Evolutionary conservation across 2,329 filamentous ascomycete genomes (phyloP).

Genomic region (Colletotrichum sp.): DNA sequence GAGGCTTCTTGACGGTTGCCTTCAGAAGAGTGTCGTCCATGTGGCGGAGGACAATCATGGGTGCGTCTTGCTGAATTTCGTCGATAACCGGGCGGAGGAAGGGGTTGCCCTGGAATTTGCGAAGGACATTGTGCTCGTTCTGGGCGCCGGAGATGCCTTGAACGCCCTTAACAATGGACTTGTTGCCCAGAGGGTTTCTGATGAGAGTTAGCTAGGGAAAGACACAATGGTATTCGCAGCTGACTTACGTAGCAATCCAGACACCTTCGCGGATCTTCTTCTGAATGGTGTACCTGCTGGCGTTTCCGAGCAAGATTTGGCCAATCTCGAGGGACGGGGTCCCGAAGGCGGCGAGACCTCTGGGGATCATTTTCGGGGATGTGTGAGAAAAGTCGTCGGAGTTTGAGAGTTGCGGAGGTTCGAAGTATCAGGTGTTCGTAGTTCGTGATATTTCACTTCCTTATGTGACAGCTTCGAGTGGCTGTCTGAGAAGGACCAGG

Average conservation of each 20-base stretch:
- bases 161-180: conserved; percentile 19
- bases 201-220: background rate
- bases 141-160: conserved; percentile 17
- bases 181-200: conserved; percentile 16
- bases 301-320: conserved; percentile 17
- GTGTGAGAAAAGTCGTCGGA: background rate
- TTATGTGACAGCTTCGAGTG: conserved; percentile 15
- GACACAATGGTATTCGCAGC: background rate
- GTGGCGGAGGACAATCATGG: conserved; percentile 18
- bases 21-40: conserved; percentile 19
- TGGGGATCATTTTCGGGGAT: conserved; percentile 1
- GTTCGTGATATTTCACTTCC: background rate
- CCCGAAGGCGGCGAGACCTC: conserved; percentile 15
- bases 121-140: conserved; percentile 19
- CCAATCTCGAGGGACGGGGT: conserved; percentile 19
- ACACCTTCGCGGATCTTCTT: conserved; percentile 21
- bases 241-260: conserved; percentile 15
- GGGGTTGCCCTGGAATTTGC: conserved; percentile 17
- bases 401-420: background rate
- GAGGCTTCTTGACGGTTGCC: conserved; percentile 17
- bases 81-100: conserved; percentile 21
- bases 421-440: background rate
- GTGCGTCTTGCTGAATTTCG: conserved; percentile 19
- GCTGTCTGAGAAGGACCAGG: conserved; percentile 16
- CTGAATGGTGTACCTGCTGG: conserved; percentile 19